Conservation (phyloP, 2,329 filamentous ascomycete genomes). For the Penicillium sumatraense region DNA sequence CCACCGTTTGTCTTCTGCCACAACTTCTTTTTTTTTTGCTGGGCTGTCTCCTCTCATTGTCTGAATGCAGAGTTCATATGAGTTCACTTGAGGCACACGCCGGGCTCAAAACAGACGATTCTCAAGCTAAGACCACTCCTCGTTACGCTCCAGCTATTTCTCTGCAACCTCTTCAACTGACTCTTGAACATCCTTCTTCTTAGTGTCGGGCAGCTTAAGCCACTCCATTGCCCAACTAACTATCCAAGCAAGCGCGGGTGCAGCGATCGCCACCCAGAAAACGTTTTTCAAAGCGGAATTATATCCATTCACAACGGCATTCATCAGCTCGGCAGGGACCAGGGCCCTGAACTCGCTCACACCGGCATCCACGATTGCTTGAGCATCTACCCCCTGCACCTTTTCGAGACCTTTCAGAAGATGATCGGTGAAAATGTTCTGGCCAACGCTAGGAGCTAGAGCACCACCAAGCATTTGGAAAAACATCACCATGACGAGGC, state of each 20-base stretch:
- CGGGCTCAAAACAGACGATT: too few species aligned
- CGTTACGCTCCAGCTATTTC: too few species aligned
- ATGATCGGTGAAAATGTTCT: conserved; percentile 15
- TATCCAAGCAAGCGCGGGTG: conserved; percentile 9
- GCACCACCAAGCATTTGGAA: conserved; percentile 16
- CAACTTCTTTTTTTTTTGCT: too few species aligned
- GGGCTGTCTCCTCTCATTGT: too few species aligned
- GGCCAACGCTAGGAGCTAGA: conserved; percentile 12
- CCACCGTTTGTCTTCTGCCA: too few species aligned
- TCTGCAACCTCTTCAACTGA: background rate
- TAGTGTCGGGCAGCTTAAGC: background rate
- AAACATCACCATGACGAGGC: conserved; percentile 13
- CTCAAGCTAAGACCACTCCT: too few species aligned
- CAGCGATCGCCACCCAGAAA: conserved; percentile 15
- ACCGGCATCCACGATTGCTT: conserved; percentile 8
- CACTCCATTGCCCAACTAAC: conserved; percentile 7
- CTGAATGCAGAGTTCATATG: too few species aligned
- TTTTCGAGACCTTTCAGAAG: conserved; percentile 7
- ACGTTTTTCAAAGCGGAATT: conserved; percentile 9
- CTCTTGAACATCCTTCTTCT: background rate
- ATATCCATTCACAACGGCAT: conserved; percentile 9
- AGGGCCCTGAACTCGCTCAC: conserved; percentile 11
- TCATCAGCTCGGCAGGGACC: conserved; percentile 3
- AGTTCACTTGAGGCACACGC: too few species aligned
- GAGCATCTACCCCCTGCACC: conserved; percentile 7